phyloP scores from a whole-genome alignment of 139 green algal species.

The Micractinium sp. region DNA sequence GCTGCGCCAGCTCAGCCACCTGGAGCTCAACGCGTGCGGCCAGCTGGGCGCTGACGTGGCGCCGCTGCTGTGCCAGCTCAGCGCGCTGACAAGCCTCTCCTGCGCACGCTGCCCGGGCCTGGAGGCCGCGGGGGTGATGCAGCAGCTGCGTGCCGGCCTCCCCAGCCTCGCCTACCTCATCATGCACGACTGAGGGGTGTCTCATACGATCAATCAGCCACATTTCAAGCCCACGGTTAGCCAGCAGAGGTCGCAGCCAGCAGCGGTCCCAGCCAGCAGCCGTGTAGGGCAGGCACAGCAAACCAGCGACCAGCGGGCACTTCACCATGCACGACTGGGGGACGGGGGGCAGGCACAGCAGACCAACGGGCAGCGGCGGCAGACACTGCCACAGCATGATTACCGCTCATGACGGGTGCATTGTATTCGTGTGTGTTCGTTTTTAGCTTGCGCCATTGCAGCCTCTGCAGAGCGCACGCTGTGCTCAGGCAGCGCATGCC shows the following conservation, averaged over 20 bases:
- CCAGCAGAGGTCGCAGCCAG: not conserved
- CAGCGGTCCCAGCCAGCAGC: no score
- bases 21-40: slow-evolving; percentile 29
- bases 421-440: no score
- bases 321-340: no score
- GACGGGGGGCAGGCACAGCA: not conserved
- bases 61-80: slow-evolving; percentile 11
- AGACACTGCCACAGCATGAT: no score
- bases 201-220: not conserved
- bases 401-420: no score
- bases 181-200: slow-evolving; percentile 15
- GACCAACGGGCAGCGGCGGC: no score
- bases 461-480: no score
- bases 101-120: slow-evolving; percentile 7
- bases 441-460: no score
- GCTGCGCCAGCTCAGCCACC: slow-evolving; percentile 1
- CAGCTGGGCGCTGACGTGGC: not conserved
- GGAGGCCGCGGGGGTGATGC: not conserved
- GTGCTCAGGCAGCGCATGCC: no score
- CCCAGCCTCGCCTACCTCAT: slow-evolving; percentile 15
- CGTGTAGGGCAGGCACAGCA: no score
- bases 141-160: not conserved
- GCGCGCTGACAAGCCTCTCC: slow-evolving; percentile 13
- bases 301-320: no score
- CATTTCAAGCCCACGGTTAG: not conserved